Evolutionary conservation across 2,329 filamentous ascomycete species (phyloP).

Genomic region (Bipolaris cookei): DNA sequence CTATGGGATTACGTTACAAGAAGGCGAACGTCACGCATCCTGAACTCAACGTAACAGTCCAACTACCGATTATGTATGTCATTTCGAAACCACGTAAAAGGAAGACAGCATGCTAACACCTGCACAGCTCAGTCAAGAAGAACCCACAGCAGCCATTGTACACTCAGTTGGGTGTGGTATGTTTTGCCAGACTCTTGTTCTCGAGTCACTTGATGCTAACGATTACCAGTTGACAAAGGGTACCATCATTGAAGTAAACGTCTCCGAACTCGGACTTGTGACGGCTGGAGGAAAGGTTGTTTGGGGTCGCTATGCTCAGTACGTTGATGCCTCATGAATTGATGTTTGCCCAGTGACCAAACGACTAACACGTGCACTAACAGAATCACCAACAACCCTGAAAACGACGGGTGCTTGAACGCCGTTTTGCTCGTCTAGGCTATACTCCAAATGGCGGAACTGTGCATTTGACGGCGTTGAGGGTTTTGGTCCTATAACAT

Average conservation of each 20-base stretch:
- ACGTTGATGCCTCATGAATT: slow-evolving; percentile 1
- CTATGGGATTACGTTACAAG: slow-evolving; percentile 77
- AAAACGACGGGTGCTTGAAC: slow-evolving; percentile 50
- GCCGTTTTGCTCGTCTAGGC: slow-evolving; percentile 45
- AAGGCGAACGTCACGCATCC: slow-evolving; percentile 77
- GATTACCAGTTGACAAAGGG: slow-evolving; percentile 52
- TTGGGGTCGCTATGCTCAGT: slow-evolving; percentile 45
- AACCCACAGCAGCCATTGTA: slow-evolving; percentile 88
- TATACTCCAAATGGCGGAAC: neutral
- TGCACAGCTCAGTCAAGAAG: slow-evolving; percentile 67
- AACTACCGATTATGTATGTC: slow-evolving; percentile 64
- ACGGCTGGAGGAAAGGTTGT: slow-evolving; percentile 83
- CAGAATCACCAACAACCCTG: slow-evolving; percentile 46
- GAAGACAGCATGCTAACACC: slow-evolving; percentile 4
- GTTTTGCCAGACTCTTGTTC: neutral
- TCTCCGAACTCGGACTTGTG: slow-evolving; percentile 86
- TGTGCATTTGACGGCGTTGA: slow-evolving; percentile 26
- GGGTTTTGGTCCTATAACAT: neutral
- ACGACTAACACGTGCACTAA: slow-evolving; percentile 11
- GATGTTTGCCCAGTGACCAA: neutral
- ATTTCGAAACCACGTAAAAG: neutral
- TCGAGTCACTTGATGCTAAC: neutral
- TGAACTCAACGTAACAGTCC: slow-evolving; percentile 84
- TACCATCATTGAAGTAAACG: slow-evolving; percentile 83
- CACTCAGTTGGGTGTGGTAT: slow-evolving; percentile 80